Evolutionary conservation across 108 stramenopile species (phyloP).

Genomic region (Skeletonema marinoi): DNA sequence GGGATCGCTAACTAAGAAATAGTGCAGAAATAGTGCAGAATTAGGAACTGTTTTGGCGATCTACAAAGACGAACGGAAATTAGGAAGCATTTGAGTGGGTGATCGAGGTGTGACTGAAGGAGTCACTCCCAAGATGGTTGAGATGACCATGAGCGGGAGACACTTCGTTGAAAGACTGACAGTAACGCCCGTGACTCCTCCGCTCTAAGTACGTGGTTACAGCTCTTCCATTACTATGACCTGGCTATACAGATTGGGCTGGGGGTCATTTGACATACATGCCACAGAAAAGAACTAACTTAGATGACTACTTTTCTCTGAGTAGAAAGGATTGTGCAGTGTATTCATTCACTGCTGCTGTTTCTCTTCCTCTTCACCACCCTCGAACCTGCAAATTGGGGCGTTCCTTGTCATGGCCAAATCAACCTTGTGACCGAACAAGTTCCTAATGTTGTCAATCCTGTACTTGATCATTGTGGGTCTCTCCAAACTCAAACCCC

Average conservation of each 20-base stretch:
- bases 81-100: neutral
- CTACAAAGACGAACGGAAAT: neutral
- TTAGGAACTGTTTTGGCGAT: neutral
- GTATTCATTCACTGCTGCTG: neutral
- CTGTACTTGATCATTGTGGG: conserved; percentile 99
- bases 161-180: too few species aligned
- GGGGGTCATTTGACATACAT: neutral
- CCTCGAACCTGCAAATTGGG: conserved; percentile 94
- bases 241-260: too few species aligned
- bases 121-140: too few species aligned
- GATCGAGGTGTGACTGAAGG: too few species aligned
- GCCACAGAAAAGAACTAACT: neutral
- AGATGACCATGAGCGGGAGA: too few species aligned
- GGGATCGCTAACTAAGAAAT: neutral
- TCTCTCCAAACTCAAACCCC: conserved; percentile 98
- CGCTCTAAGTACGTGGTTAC: too few species aligned
- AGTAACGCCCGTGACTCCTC: too few species aligned
- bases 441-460: conserved; percentile 98
- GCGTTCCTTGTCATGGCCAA: conserved; percentile 89
- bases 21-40: neutral
- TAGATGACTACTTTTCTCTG: neutral
- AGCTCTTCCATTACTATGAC: too few species aligned
- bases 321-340: neutral
- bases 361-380: conserved; percentile 25
- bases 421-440: conserved; percentile 99